Base-by-base conservation (phyloP, 2,329 filamentous ascomycete species). In the Stromatinia cepivora region DNA sequence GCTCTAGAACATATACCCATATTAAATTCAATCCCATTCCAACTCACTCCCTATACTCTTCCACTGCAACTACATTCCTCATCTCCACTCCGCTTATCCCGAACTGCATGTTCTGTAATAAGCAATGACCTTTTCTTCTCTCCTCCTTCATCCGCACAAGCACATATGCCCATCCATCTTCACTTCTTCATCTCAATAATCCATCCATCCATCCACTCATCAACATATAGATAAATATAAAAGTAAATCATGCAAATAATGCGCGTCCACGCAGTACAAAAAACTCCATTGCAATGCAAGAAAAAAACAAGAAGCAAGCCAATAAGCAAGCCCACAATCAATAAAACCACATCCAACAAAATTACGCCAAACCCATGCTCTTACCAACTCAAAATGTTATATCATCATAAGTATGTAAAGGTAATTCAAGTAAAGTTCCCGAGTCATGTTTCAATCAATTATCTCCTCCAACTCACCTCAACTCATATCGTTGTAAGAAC, bases 351-450 rank as follows among this genome's bases (percentile, higher is more conserved):
- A 63, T 50, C 59, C 59, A 25, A 50, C 45, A 36, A 36, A 39
- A 50, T 63, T 63, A 63, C 59, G 59, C 59, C 59, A 63, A 39
- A 28, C 17, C 59, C 59, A 63, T 63, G 45, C 45, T 63, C 59
- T 50, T 50, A 50, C 46, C 59, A 63, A 63, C 28, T 63, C 13
- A 4, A 20, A 50, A n/a, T 42, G 39, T 42, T n/a, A 46, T 34
- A 28, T 34, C 46, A 63, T 36, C 59, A 63, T 25, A 58, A 58
- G 15, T 63, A 50, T 50, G 45, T 34, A 62, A 36, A 36, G 22
- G 45, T 34, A 63, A 36, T 31, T 36, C 48, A 36, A 15, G 46
- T 34, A 25, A 63, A 22, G 31, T 36, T 63, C 28, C 46, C 31
- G 22, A 39, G 20, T 63, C 46, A 39, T 52, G 34, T 52, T 39